phyloP scores from a whole-genome alignment of 495 filamentous ascomycete species.

The Copromyces sp. region DNA sequence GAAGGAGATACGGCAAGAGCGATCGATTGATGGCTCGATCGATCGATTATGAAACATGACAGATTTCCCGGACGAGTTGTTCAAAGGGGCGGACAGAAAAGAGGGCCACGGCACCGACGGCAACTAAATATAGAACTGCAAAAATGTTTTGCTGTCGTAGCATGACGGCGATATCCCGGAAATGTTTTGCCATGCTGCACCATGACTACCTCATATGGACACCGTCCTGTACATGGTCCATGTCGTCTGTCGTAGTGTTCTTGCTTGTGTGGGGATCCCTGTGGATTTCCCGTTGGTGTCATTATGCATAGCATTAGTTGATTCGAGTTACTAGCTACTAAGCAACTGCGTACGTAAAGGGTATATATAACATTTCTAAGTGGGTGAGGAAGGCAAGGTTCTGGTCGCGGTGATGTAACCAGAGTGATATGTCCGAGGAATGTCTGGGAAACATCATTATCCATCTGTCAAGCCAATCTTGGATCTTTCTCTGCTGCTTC shows the following conservation, averaged over 20 bases:
- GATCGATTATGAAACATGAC: not conserved
- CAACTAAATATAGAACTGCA: not conserved
- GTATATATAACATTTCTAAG: not conserved
- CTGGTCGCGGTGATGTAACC: not conserved
- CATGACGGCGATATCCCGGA: too few species aligned
- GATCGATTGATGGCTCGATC: not conserved
- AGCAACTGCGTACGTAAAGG: not conserved
- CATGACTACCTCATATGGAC: too few species aligned
- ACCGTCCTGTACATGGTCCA: too few species aligned
- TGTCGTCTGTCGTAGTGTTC: too few species aligned
- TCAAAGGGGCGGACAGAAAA: too few species aligned
- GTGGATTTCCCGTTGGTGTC: not conserved
- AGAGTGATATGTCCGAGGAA: too few species aligned
- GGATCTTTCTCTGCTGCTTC: not conserved
- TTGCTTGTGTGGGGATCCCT: too few species aligned
- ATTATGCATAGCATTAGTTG: not conserved
- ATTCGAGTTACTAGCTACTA: not conserved
- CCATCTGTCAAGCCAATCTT: not conserved
- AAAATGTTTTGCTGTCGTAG: not conserved
- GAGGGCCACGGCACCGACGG: not conserved
- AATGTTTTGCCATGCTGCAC: too few species aligned
- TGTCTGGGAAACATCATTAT: too few species aligned
- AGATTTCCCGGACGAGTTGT: too few species aligned
- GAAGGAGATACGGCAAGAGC: not conserved
- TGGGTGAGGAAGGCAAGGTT: not conserved